phyloP scores from a whole-genome alignment of 371 early-diverging fungal genomes.

The Apophysomyces sp. region DNA sequence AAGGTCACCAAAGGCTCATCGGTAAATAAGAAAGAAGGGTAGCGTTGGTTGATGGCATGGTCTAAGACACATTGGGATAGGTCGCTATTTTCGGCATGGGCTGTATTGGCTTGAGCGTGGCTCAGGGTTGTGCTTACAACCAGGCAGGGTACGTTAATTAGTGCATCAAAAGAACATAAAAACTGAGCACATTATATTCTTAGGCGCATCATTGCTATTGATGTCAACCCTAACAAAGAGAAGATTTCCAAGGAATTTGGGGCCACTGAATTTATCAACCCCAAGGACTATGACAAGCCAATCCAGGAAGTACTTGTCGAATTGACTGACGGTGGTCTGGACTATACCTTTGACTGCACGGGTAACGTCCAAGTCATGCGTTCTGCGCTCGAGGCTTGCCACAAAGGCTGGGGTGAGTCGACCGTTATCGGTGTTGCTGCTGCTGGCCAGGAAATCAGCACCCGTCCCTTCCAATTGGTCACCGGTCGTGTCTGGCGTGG shows the following conservation, averaged over 20 bases:
- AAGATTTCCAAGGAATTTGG: constrained; percentile 81
- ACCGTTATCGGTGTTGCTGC: constrained; percentile 93
- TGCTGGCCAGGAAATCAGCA: constrained; percentile 89
- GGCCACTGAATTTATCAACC: constrained; percentile 92
- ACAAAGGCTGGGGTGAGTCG: constrained; percentile 93
- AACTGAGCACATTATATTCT: background rate
- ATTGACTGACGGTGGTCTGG: constrained; percentile 93
- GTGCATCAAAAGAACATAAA: background rate
- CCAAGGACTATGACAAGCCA: constrained; percentile 73
- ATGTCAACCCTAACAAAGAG: constrained; percentile 85
- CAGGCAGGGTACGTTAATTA: constrained; percentile 55
- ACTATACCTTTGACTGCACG: constrained; percentile 95
- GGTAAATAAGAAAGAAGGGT: constrained; percentile 17
- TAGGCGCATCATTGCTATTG: constrained; percentile 87
- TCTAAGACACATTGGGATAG: background rate
- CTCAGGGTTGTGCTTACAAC: constrained; percentile 81
- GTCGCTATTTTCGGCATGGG: constrained; percentile 96
- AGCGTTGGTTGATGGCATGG: background rate
- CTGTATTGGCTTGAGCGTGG: constrained; percentile 89
- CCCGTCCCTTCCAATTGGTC: constrained; percentile 94
- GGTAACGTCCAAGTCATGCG: constrained; percentile 93
- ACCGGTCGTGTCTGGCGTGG: constrained; percentile 97
- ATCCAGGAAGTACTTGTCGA: constrained; percentile 87
- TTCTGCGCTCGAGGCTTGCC: constrained; percentile 88
- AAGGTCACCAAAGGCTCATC: constrained; percentile 78